Base-by-base conservation (phyloP, 2,329 filamentous ascomycete genomes). In the Cladobotryum mycophilum region DNA sequence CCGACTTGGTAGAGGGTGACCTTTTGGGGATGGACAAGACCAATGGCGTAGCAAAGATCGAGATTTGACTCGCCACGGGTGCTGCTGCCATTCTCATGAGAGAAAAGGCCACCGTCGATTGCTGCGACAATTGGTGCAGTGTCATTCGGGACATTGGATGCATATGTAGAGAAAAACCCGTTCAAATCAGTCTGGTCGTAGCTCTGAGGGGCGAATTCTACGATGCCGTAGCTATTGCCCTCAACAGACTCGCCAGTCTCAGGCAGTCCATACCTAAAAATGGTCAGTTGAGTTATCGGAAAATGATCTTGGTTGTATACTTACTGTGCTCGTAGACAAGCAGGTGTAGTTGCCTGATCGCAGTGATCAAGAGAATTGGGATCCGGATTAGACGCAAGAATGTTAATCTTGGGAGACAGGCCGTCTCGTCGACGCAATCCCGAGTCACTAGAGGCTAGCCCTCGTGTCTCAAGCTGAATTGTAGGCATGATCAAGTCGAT, bases 11-110 rank as follows among this genome's bases (percentile, higher is more conserved):
- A 48, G 38, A 48, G 46, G 14, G 38, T 41, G 12, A 42, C 33
- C 9, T 38, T 40, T 25, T 48, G 46, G 7, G 46, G 46, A 22
- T 48, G 73, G 38, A 79, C 70, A 34, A 81, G 64, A 13, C 74
- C 62, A 63, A 76, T 79, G 49, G 75, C 56, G 55, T 79, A 76
- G 53, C 79, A 66, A 3, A 82, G 67, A 56, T 82, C 79, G 12
- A 82, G 70, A 35, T 75, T 64, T 1, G 75, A 75, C 64, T 82
- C 79, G 43, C 71, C 73, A 18, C 61, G 61, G 33, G 59, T 59
- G 9, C 50, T 18, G 11, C 52, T 54, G 22, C 64, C 72, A 51
- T 76, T 73, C 8, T 73, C 66, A 12, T 64, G 63, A 9, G 45
- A 30, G 3, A 47, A 33, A 13, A 25, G 41, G 6, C 67, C 74